These are phyloP conservation scores for Termitomyces sp. DNA, from an alignment of 768 basidiomycete species.

Conservation along the genomic window DNA sequence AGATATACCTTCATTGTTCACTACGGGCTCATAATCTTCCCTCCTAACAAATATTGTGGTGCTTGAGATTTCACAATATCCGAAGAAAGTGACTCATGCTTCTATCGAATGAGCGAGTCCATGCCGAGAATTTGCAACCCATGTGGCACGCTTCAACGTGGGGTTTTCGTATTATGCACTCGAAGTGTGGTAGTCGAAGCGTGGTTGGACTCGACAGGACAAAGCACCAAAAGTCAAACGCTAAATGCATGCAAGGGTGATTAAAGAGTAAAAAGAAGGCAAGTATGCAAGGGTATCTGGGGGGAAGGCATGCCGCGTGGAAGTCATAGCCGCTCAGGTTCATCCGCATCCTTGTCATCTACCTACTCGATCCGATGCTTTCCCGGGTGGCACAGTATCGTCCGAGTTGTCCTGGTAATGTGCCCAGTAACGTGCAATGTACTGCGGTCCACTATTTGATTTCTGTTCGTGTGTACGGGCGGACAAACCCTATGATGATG, in stretches of 20 bases:
- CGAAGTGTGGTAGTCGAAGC: background rate
- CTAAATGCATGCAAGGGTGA: background rate
- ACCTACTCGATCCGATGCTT: background rate
- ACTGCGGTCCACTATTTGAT: background rate
- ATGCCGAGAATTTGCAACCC: background rate
- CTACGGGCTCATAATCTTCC: background rate
- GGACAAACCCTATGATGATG: background rate
- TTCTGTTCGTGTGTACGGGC: background rate
- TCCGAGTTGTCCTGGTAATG: too few relatives aligned
- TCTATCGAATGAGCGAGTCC: background rate
- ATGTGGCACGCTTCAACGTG: background rate
- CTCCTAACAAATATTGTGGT: background rate
- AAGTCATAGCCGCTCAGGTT: background rate
- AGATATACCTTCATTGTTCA: too few relatives aligned
- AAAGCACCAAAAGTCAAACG: background rate
- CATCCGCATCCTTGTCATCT: background rate
- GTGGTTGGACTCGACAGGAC: background rate
- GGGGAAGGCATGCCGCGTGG: background rate
- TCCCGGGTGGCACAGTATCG: background rate
- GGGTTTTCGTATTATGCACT: background rate
- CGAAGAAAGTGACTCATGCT: background rate
- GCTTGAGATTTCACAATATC: background rate
- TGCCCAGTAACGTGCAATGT: background rate
- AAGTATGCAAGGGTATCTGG: background rate
- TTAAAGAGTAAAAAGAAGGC: background rate